Base-by-base conservation (phyloP, 2,329 filamentous ascomycete genomes). In the Esteya vermicola region DNA sequence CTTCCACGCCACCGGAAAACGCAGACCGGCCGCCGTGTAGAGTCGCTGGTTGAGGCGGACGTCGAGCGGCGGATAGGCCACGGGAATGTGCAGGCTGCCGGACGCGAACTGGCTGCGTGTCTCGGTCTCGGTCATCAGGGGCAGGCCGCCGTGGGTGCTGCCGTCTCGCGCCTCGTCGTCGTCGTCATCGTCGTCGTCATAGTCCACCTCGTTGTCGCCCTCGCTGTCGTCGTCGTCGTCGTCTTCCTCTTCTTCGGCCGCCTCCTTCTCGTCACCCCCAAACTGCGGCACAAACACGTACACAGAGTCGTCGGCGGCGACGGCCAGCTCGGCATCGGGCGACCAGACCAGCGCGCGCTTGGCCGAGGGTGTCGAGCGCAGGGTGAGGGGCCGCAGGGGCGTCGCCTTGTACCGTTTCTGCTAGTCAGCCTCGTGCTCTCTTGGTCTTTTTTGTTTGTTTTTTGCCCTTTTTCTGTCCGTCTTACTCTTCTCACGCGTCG, bases 241-340 rank as follows among this genome's bases (percentile, higher is more conserved):
- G 5, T 12, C 30, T 3, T 38, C 34, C 7, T 42, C 22, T n/a
- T 47, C 45, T 3, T 42, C 36, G 13, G 21, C 19, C 6, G 9
- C 27, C 12, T 31, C 36, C 9, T 12, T 20, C 20, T 38, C 36
- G 10, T 38, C 36, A n/a, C 35, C 26, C 25, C 43, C 21, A 41
- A 58, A 70, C 33, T 69, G 63, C 5, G 70, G 70, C 6, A 72
- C 51, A 43, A 64, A 70, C 35, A 73, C 53, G 47, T 66, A 59
- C 23, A 74, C 48, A 32, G 65, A 67, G 51, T 76, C 72, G 45
- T 72, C 68, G n/a, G 68, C 66, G 3, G 63, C 66, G 25, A 75
- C 60, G 26, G 71, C 72, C 6, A 76, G 58, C 48, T 75, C 72
- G 20, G 65, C 68, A 39, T 76, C 72, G 45, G 65, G 66, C 19